Percentiles rank a stretch among this genome's conserved stretches.
Conservation (phyloP, 2,329 filamentous ascomycete species). For the Simplicillium sp. region DNA sequence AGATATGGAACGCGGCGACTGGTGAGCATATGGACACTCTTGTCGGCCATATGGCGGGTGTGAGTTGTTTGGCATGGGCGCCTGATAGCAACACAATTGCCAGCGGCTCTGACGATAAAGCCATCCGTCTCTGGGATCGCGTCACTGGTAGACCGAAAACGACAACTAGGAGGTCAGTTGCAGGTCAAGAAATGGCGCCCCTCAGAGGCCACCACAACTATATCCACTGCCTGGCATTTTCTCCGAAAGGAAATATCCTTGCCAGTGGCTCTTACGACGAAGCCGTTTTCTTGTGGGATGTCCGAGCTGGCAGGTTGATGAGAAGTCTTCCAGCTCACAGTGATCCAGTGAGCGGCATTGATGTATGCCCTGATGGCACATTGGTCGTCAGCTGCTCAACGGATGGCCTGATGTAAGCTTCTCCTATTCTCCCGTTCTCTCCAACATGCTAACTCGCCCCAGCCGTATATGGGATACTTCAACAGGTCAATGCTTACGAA, state of each 20-base stretch:
- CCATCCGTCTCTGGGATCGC: conserved; percentile 84
- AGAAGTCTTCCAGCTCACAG: conserved; percentile 86
- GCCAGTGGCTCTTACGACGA: conserved; percentile 95
- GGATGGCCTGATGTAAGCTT: conserved; percentile 71
- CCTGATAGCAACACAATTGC: conserved; percentile 82
- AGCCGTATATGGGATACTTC: conserved; percentile 91
- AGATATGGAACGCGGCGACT: conserved; percentile 76
- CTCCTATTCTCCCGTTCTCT: conserved; percentile 3
- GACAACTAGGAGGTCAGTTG: conserved; percentile 26
- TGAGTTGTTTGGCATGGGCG: conserved; percentile 90
- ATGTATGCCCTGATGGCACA: conserved; percentile 87
- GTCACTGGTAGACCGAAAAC: conserved; percentile 48
- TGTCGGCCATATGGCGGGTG: conserved; percentile 14
- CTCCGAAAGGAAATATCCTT: conserved; percentile 95
- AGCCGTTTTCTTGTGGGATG: conserved; percentile 94
- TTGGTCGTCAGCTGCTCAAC: conserved; percentile 85
- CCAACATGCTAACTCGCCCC: background rate
- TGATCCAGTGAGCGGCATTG: conserved; percentile 87
- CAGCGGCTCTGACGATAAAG: conserved; percentile 91
- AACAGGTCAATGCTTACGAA: conserved; percentile 90
- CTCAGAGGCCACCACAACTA: conserved; percentile 92
- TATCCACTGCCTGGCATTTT: conserved; percentile 87
- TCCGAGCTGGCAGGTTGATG: conserved; percentile 80
- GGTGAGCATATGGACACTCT: conserved; percentile 71
- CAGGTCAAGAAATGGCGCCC: conserved; percentile 36